Conservation (phyloP, 1,284 basidiomycete species). For the Ustilago esculenta region DNA sequence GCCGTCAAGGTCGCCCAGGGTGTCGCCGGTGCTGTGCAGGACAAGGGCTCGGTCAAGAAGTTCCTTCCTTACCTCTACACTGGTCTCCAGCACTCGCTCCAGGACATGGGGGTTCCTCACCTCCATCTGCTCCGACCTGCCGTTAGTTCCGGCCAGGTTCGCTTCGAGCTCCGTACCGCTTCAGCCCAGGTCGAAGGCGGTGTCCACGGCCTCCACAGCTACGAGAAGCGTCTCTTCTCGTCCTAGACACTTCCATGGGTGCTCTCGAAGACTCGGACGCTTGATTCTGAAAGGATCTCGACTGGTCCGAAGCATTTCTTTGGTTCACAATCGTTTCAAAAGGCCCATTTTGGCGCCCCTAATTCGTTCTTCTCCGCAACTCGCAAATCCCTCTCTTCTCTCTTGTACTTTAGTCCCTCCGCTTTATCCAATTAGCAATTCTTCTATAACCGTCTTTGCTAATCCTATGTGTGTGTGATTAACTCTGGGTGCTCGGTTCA, state of each 20-base stretch:
- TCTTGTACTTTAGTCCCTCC: conserved; percentile 14
- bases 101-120: conserved; percentile 86
- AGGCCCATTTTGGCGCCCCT: conserved; percentile 1
- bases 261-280: background rate
- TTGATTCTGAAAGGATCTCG: too few species aligned
- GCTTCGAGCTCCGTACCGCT: conserved; percentile 94
- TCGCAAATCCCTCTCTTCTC: conserved; percentile 4
- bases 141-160: conserved; percentile 76
- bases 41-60: conserved; percentile 88
- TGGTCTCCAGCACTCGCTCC: conserved; percentile 93
- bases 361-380: conserved; percentile 1
- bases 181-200: conserved; percentile 96
- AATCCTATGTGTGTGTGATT: too few species aligned
- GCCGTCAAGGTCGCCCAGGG: conserved; percentile 92
- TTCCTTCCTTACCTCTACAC: conserved; percentile 92
- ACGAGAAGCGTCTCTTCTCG: conserved; percentile 74
- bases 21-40: conserved; percentile 94
- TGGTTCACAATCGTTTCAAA: too few species aligned
- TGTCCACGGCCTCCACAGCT: conserved; percentile 78
- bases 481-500: too few species aligned
- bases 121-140: conserved; percentile 75
- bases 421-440: background rate
- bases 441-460: background rate
- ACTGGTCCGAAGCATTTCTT: too few species aligned
- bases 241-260: conserved; percentile 14